phyloP scores from a whole-genome alignment of 2,329 filamentous ascomycete species.

The Fusarium napiforme region DNA sequence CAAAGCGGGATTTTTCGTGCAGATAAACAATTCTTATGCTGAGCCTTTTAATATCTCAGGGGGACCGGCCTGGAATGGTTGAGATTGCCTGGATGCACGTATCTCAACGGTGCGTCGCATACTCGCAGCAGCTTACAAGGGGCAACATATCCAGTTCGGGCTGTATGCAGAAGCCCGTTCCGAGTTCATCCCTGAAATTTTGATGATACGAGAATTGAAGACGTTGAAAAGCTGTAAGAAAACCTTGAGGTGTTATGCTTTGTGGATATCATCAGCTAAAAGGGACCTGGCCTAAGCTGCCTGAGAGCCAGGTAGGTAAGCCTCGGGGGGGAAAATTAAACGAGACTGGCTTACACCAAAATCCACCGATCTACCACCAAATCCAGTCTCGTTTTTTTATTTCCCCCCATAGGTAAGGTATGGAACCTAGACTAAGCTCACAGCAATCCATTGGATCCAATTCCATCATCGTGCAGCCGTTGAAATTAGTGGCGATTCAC shows the following conservation, averaged over 20 bases:
- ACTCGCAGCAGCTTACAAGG: slow-evolving; percentile 26
- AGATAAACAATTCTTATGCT: neutral
- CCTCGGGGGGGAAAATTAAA: too few species aligned
- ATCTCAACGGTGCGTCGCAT: slow-evolving; percentile 20
- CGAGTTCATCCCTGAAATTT: slow-evolving; percentile 8
- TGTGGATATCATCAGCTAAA: neutral
- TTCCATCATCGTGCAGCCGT: slow-evolving; percentile 41
- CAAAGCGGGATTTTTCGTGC: neutral
- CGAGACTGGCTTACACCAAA: too few species aligned
- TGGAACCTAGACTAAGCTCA: neutral
- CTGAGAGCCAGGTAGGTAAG: neutral
- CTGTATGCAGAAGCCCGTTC: slow-evolving; percentile 25
- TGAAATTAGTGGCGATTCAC: slow-evolving; percentile 39
- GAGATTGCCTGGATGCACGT: slow-evolving; percentile 21
- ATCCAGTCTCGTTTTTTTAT: too few species aligned
- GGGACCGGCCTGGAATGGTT: slow-evolving; percentile 33
- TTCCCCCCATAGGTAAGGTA: neutral
- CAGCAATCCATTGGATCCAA: slow-evolving; percentile 6
- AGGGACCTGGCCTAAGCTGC: neutral
- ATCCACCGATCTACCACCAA: too few species aligned
- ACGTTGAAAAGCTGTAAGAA: neutral
- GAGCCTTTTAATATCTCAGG: slow-evolving; percentile 4
- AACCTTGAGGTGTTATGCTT: neutral
- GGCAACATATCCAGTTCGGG: slow-evolving; percentile 25
- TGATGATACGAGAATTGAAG: slow-evolving; percentile 2